Evolutionary conservation across 2,329 filamentous ascomycete genomes (phyloP).

Genomic region (Metarhizium brunneum): DNA sequence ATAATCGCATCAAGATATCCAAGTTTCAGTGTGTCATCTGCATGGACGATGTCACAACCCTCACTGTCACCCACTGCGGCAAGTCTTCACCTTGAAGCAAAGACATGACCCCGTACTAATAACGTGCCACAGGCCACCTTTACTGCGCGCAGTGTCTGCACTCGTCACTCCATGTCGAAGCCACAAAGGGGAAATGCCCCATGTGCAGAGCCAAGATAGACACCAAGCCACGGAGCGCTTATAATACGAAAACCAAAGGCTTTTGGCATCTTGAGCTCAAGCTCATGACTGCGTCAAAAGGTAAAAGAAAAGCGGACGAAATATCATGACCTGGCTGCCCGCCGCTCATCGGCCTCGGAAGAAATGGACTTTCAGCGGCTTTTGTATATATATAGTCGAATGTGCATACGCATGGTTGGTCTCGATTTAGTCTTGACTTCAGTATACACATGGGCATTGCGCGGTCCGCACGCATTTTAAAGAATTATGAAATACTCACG

Average conservation of each 20-base stretch:
- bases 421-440: not conserved
- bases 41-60: conserved; percentile 49
- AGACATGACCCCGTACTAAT: not conserved
- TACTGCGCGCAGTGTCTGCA: conserved; percentile 57
- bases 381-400: not conserved
- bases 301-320: conserved; percentile 28
- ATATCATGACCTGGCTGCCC: conserved; percentile 12
- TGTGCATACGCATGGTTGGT: not conserved
- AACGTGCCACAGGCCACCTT: conserved; percentile 41
- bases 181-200: conserved; percentile 48
- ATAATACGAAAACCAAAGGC: conserved; percentile 38
- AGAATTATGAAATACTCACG: too few relatives aligned
- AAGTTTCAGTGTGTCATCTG: conserved; percentile 58
- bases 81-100: conserved; percentile 18
- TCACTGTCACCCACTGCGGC: conserved; percentile 61
- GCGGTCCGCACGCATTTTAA: too few relatives aligned
- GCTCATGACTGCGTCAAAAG: conserved; percentile 47
- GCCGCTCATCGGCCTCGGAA: not conserved
- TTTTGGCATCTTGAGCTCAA: conserved; percentile 54
- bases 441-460: too few relatives aligned
- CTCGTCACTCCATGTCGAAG: conserved; percentile 47
- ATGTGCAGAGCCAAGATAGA: conserved; percentile 55
- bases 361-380: not conserved
- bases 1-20: conserved; percentile 42
- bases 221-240: conserved; percentile 29